Evolutionary conservation across 495 filamentous ascomycete genomes (phyloP), one percentile per base, ranked within the genome.

Genomic region (Pyronema omphalodes): DNA sequence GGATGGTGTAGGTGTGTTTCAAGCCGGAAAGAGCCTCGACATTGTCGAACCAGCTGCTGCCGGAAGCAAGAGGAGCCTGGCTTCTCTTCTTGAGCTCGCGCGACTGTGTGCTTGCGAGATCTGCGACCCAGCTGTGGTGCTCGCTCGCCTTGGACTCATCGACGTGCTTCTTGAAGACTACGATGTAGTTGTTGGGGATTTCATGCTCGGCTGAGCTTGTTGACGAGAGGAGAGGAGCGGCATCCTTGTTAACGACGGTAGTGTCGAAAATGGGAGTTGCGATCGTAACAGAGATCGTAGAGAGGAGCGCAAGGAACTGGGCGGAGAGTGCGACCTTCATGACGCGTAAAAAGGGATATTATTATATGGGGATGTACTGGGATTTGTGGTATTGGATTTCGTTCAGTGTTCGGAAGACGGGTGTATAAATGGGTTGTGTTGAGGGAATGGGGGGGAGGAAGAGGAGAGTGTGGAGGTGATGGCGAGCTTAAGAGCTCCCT

Each of bases 91-190:
- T 80, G 61, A 96, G 82, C 73, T 94, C 88, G 61, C 74, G 74
- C 57, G 82, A 73, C 57, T 68, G 72, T 52, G 79, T 65, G 40
- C 70, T 60, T 66, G 91, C 84, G 61, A 93, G 75, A 70, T 84
- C 76, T 73, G 93, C 80, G 63, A 99, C 82, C 93, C 93, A 99
- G 67, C 67, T 78, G 66, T 94, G 88, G 66, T 99, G 93, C 60
- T 74, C 76, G 19, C 75, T 67, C 9, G 83, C 86, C 51, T 76
- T 72, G 15, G 71, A 70, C 19, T 79, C 68, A 55, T 73, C 72
- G 52, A 99, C 82, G 66, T 95, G 86, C 69, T 89, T 83, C 80
- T 99, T 96, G 78, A 99, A 95, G 59, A 93, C 86, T 70, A 99
- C 71, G 70, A 99, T 94, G 69, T 96, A 99, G 39, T 85, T 86